phyloP scores from a whole-genome alignment of 345 rosid genomes.

The Lagerstroemia speciosa region DNA sequence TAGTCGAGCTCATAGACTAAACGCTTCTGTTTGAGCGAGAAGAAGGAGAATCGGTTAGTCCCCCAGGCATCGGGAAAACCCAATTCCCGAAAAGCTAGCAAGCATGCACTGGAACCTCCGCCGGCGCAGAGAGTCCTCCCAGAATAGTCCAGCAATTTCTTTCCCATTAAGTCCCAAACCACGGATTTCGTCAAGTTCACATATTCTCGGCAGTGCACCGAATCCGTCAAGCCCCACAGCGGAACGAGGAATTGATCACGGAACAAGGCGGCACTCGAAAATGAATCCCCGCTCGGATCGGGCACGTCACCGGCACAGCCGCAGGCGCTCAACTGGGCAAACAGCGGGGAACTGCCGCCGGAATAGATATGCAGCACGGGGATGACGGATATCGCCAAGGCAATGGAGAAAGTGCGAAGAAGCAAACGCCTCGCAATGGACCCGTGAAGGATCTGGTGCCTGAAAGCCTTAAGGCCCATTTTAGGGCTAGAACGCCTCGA shows the following conservation, averaged over 20 bases:
- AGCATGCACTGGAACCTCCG: conserved; percentile 48
- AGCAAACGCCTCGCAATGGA: conserved; percentile 54
- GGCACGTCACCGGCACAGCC: conserved; percentile 34
- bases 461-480: conserved; percentile 44
- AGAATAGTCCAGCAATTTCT: conserved; percentile 36
- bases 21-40: conserved; percentile 53
- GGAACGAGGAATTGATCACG: conserved; percentile 33
- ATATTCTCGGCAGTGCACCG: conserved; percentile 35
- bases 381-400: conserved; percentile 42
- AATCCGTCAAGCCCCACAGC: conserved; percentile 33
- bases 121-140: conserved; percentile 72
- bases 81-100: conserved; percentile 40
- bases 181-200: conserved; percentile 38
- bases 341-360: conserved; percentile 29
- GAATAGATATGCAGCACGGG: conserved; percentile 40
- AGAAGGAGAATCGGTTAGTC: conserved; percentile 38
- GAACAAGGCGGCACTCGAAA: conserved; percentile 19
- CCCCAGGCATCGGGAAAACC: conserved; percentile 50
- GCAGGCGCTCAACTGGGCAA: conserved; percentile 16
- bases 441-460: conserved; percentile 31
- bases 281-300: conserved; percentile 20
- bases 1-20: conserved; percentile 47
- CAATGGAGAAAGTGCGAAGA: conserved; percentile 45
- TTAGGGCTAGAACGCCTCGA: background rate
- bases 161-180: conserved; percentile 41